Conservation (phyloP, 2,329 filamentous ascomycete genomes). For the Penicillium sp. region DNA sequence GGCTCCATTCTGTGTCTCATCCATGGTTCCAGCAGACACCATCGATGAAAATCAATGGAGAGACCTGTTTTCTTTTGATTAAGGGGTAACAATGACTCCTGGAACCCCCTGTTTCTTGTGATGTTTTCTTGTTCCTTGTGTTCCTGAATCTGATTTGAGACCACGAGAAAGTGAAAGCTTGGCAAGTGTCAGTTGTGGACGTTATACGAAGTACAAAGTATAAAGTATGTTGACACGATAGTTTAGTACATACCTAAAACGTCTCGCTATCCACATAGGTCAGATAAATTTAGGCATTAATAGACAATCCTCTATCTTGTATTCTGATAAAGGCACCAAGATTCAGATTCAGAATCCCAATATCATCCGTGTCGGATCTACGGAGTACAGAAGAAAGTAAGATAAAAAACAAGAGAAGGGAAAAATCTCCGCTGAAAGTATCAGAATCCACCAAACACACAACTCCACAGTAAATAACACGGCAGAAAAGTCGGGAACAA, state of each 20-base stretch:
- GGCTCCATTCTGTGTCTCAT: not conserved
- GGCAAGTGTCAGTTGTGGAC: not conserved
- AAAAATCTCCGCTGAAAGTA: not conserved
- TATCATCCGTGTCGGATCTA: not conserved
- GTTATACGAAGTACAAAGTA: too few relatives aligned
- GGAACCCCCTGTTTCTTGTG: not conserved
- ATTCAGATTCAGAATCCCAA: too few relatives aligned
- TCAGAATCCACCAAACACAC: not conserved
- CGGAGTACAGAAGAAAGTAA: not conserved
- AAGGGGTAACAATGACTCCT: not conserved
- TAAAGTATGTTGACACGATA: too few relatives aligned
- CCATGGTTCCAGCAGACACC: conserved; percentile 5
- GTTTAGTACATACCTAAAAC: too few relatives aligned
- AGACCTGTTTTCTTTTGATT: not conserved
- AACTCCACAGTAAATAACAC: conserved; percentile 12
- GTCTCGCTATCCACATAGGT: too few relatives aligned
- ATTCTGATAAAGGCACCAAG: too few relatives aligned
- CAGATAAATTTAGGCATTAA: too few relatives aligned
- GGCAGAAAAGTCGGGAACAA: conserved; percentile 7
- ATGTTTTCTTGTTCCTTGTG: not conserved
- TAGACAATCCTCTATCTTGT: too few relatives aligned
- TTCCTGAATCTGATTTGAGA: not conserved
- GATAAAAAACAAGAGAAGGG: not conserved
- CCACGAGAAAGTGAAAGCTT: not conserved
- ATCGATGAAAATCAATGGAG: not conserved